These are phyloP conservation scores for Phoenix roebelenii DNA, from an alignment of 176 grass and related monocot species.

Conservation along the genomic window DNA sequence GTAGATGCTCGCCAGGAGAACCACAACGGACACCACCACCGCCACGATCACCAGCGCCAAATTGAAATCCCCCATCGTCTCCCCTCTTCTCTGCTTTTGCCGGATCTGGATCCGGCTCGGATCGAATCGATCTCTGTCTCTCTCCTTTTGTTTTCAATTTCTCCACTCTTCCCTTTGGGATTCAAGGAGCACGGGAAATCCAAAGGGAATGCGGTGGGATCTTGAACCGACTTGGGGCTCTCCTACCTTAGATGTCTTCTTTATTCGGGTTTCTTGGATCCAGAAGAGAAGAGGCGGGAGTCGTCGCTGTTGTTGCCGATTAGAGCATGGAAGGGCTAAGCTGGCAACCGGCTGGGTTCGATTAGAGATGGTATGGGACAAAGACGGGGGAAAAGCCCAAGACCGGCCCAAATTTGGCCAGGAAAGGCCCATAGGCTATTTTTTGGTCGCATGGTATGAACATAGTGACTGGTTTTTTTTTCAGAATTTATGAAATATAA, in stretches of 20 bases:
- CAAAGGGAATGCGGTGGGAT: neutral
- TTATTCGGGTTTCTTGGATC: neutral
- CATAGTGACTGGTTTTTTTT: too few species aligned
- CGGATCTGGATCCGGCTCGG: constrained; percentile 6
- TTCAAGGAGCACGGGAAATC: neutral
- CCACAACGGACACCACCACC: constrained; percentile 58
- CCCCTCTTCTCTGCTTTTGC: neutral
- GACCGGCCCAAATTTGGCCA: too few species aligned
- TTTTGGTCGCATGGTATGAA: too few species aligned
- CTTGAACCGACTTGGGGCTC: neutral
- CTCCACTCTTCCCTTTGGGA: neutral
- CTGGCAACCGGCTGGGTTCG: constrained; percentile 1
- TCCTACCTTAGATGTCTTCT: neutral
- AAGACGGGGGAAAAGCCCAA: too few species aligned
- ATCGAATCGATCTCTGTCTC: neutral
- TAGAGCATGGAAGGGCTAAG: neutral
- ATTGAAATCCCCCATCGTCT: constrained; percentile 92
- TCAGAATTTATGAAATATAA: too few species aligned
- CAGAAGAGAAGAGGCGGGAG: neutral
- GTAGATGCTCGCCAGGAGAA: constrained; percentile 82
- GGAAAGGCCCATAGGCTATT: too few species aligned
- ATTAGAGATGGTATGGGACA: too few species aligned
- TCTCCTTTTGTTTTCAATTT: too few species aligned
- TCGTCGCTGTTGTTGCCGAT: neutral
- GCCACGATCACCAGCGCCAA: constrained; percentile 92